Evolutionary conservation across 345 rosid genomes (phyloP), one percentile per base, ranked within the genome.

Genomic region (Eucalyptus sp.): DNA sequence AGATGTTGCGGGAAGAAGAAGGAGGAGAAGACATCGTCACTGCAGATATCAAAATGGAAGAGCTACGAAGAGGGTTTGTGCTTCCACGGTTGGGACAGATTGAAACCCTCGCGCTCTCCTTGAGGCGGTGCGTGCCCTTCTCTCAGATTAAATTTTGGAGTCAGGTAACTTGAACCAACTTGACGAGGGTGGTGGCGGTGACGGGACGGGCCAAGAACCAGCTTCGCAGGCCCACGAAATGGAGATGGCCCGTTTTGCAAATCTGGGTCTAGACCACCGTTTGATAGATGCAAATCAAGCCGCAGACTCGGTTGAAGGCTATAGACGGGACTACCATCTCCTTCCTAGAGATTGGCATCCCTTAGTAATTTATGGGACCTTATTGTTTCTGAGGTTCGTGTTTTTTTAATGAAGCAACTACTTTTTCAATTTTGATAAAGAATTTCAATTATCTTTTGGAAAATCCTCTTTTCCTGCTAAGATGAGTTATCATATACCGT

Each of bases 281-380:
- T 18, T 0, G 58, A 54, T 1, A 20, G 2, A 54, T 54, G 25
- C 58, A 54, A 54, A 54, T 54, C 25, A 54, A 54, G 58, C 4
- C 0, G 0, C 10, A 0, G 11, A 54, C 10, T 0, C 0, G 25
- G 25, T 20, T 54, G 2, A 1, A 54, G 25, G 0, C 0, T 1
- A 54, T 54, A 54, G 56, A 17, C 0, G 9, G 1, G 56, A 52
- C 56, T 7, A 52, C 9, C 56, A 3, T 7, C 4, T 7, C 4
- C 0, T 1, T 52, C 56, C 24, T 52, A 52, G 58, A 54, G 58
- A 8, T 2, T 20, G 25, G 0, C 25, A 54, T 54, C 25, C 25
- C 4, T 25, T 54, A 20, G 0, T 54, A 20, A 2, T 54, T 54
- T 20, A 20, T 8, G 25, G 58, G 58, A 54, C 11, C 1, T 54